phyloP scores from a whole-genome alignment of 495 filamentous ascomycete genomes.

The Hypomontagnella submonticulosa region DNA sequence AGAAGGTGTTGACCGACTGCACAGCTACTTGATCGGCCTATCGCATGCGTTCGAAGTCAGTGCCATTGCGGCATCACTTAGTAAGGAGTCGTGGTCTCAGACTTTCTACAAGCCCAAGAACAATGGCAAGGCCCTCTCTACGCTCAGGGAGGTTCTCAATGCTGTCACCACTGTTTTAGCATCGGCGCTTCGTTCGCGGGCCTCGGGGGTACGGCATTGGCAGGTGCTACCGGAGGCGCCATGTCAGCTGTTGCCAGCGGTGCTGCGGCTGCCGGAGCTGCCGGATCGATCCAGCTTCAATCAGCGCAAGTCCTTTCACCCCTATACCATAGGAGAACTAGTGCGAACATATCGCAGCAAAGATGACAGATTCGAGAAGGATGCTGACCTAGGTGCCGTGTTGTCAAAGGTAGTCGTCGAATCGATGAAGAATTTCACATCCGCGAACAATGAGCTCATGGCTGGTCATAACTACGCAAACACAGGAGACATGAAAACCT shows the following conservation, averaged over 20 bases:
- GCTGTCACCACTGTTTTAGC: conserved; percentile 10
- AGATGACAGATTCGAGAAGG: conserved; percentile 21
- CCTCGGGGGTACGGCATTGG: conserved; percentile 3
- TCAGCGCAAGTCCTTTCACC: conserved; percentile 2
- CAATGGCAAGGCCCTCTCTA: conserved; percentile 24
- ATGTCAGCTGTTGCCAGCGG: conserved; percentile 17
- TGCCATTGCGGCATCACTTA: conserved; percentile 8
- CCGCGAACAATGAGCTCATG: conserved; percentile 23
- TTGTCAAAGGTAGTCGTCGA: conserved; percentile 11
- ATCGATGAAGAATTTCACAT: conserved; percentile 21
- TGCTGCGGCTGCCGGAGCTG: conserved; percentile 11
- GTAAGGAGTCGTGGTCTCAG: conserved; percentile 14
- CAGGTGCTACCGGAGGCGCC: conserved; percentile 5
- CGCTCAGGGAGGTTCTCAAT: conserved; percentile 15
- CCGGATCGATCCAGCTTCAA: conserved; percentile 14
- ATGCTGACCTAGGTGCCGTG: conserved; percentile 14
- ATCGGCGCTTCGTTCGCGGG: conserved; percentile 22
- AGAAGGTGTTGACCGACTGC: conserved; percentile 6
- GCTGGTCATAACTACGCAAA: conserved; percentile 15
- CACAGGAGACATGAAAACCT: conserved; percentile 15
- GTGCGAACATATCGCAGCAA: background rate
- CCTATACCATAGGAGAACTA: background rate
- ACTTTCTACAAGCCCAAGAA: conserved; percentile 24
- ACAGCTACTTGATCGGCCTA: conserved; percentile 17
- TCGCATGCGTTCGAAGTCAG: conserved; percentile 16